Evolutionary conservation across 495 filamentous ascomycete genomes (phyloP).

Genomic region (Letharia columbiana): DNA sequence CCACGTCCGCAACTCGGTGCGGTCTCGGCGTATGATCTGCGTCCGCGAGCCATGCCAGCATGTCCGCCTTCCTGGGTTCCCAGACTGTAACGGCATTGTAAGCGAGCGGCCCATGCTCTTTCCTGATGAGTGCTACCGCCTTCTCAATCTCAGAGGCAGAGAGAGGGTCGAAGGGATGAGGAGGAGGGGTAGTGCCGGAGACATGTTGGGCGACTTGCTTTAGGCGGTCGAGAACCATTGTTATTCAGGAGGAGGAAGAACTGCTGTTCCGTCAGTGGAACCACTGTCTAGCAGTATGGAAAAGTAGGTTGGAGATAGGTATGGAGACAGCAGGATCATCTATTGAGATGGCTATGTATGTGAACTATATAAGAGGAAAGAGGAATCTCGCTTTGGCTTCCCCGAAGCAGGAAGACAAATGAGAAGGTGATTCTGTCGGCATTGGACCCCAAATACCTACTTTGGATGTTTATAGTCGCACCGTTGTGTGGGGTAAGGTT

Average conservation of each 20-base stretch:
- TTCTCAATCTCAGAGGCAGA: conserved; percentile 67
- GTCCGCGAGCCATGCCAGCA: conserved; percentile 71
- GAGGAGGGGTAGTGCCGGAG: conserved; percentile 44
- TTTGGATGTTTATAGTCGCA: background rate
- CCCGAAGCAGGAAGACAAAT: conserved; percentile 7
- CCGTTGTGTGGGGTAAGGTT: background rate
- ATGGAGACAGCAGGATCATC: background rate
- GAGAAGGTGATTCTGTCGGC: background rate
- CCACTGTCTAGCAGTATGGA: background rate
- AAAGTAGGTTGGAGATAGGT: background rate
- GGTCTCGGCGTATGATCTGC: conserved; percentile 56
- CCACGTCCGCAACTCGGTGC: conserved; percentile 68
- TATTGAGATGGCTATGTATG: conserved; percentile 5
- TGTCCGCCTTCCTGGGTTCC: conserved; percentile 81
- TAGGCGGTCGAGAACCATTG: conserved; percentile 61
- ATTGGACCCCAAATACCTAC: background rate
- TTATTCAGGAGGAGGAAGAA: conserved; percentile 7
- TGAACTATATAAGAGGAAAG: conserved; percentile 3
- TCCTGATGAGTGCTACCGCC: conserved; percentile 59
- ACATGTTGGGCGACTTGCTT: conserved; percentile 61
- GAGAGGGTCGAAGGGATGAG: conserved; percentile 84
- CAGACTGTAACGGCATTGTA: conserved; percentile 88
- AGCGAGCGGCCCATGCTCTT: conserved; percentile 60
- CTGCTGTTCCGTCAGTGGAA: conserved; percentile 10
- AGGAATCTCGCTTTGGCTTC: conserved; percentile 11